Base-by-base conservation (phyloP, 306 rosid genomes). In the Cotoneaster glaucophyllus region DNA sequence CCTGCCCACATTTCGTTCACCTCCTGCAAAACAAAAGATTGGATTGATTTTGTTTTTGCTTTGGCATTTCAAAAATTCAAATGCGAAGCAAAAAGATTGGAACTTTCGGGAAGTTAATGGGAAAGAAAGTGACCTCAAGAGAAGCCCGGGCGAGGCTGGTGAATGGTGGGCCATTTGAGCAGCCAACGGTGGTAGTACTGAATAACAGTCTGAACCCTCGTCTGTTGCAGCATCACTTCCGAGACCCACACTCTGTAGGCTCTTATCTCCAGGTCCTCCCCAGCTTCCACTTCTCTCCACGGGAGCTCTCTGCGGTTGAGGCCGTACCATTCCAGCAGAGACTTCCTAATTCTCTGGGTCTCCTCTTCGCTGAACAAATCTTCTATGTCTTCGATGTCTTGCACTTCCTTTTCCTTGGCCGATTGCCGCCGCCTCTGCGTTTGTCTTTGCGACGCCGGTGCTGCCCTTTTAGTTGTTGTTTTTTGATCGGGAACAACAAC, bases 1-100 rank as follows among this genome's bases (percentile, higher is more conserved):
- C 98, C 98, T 39, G 97, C 97, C 98, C 96, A 93, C 92, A 90
- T 81, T 67, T 93, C 98, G 80, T 93, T 93, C 70, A 93, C 97
- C 80, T 93, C 96, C 98, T 93, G 88, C 80, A 82, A 9, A 76
- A 39, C 44, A 41, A 41, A 41, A 41, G 3, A 41, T 39, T 41
- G 44, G 44, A 12, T 48, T 48, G 19, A 4, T 50, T 50, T 13
- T 50, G 17, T 48, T 11, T 0, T 48, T 13, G 6, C 15, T 50
- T 50, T 50, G 56, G n/a, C 56, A 50, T 9, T 41, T 41, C 41
- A 9, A 41, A 14, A 50, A 50, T 4, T 50, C 26, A 34, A 21
- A 32, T 44, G 74, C n/a, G 73, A n/a, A 65, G 69, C 69, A 73
- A 71, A 14, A 63, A 66, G 64, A 59, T 45, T 8, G 4, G 73